Conservation (phyloP, 495 filamentous ascomycete genomes). For the Pyrenopolyporus hunteri region DNA sequence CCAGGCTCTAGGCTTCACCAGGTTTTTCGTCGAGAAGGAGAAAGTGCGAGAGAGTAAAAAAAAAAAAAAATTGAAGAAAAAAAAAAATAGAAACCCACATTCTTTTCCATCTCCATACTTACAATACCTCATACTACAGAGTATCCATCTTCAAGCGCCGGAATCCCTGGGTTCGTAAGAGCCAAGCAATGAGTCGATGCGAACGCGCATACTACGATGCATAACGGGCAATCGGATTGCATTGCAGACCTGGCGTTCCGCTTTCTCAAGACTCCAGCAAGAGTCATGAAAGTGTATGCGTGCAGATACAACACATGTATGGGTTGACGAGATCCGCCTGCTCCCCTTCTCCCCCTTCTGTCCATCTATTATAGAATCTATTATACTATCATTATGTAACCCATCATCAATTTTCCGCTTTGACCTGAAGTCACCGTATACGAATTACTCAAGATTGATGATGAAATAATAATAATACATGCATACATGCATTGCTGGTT, state of each 20-base stretch:
- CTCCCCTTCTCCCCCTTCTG: too few relatives aligned
- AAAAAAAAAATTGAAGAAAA: too few relatives aligned
- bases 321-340: not conserved
- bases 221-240: slow-evolving; percentile 29
- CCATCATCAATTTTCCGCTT: slow-evolving; percentile 1
- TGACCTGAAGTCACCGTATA: not conserved
- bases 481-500: not conserved
- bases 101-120: too few relatives aligned
- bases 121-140: too few relatives aligned
- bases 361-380: not conserved
- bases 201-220: slow-evolving; percentile 23
- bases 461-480: too few relatives aligned
- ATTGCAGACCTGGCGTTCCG: slow-evolving; percentile 12
- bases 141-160: slow-evolving; percentile 10
- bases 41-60: too few relatives aligned
- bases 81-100: slow-evolving; percentile 12
- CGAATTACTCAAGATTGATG: too few relatives aligned
- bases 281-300: slow-evolving; percentile 23
- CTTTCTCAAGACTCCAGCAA: slow-evolving; percentile 21
- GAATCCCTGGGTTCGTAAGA: slow-evolving; percentile 31
- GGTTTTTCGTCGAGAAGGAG: slow-evolving; percentile 13
- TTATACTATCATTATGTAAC: slow-evolving; percentile 35
- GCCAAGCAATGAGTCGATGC: slow-evolving; percentile 28
- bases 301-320: slow-evolving; percentile 1
- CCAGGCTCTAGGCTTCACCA: slow-evolving; percentile 5